Conservation (phyloP, 148 eudicot species). For the Beta vulgaris region DNA sequence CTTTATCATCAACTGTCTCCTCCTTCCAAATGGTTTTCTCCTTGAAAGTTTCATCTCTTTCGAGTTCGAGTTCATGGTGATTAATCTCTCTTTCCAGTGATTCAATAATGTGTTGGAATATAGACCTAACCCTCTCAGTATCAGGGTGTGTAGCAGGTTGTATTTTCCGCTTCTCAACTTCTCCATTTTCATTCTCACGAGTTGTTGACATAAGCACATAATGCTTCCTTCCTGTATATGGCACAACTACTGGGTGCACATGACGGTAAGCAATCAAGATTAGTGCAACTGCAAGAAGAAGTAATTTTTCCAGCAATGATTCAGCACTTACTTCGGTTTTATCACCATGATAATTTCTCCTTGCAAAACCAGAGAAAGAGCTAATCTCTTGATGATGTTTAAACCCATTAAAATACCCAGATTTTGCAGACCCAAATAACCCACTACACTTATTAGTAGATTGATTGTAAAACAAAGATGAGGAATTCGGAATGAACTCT, state of each 20-base stretch:
- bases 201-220: too few species aligned
- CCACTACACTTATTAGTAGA: neutral
- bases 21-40: slow-evolving; percentile 43
- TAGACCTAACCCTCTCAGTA: slow-evolving; percentile 61
- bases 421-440: slow-evolving; percentile 32
- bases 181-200: too few species aligned
- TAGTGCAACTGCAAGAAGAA: too few species aligned
- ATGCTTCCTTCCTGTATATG: too few species aligned
- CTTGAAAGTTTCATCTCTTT: slow-evolving; percentile 34
- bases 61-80: slow-evolving; percentile 42
- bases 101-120: slow-evolving; percentile 59
- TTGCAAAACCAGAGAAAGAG: slow-evolving; percentile 24
- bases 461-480: slow-evolving; percentile 12
- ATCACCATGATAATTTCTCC: slow-evolving; percentile 64
- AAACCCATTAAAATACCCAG: slow-evolving; percentile 20
- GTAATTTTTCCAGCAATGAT: slow-evolving; percentile 43
- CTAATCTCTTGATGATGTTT: slow-evolving; percentile 19
- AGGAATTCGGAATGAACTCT: slow-evolving; percentile 12
- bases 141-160: slow-evolving; percentile 71
- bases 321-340: slow-evolving; percentile 44
- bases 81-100: slow-evolving; percentile 68
- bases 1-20: slow-evolving; percentile 66
- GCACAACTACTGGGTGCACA: slow-evolving; percentile 38
- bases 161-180: slow-evolving; percentile 57
- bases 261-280: too few species aligned